These are phyloP conservation scores for Trichosporon inkin DNA, from an alignment of 1,284 basidiomycete species.

Conservation along the genomic window DNA sequence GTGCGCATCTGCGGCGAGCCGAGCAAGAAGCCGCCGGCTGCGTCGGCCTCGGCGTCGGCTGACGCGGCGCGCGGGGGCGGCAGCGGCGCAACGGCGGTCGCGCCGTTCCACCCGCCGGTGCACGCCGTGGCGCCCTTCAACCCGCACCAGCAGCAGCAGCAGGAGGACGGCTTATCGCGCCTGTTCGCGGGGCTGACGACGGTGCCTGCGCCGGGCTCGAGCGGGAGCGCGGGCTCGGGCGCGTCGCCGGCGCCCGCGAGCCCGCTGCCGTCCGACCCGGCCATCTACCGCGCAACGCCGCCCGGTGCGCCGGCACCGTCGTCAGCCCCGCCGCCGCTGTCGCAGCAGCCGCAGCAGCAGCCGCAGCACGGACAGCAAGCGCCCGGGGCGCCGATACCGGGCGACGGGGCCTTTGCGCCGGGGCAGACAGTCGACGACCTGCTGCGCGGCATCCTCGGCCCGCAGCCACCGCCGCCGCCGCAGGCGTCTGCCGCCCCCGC, in stretches of 20 bases:
- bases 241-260: background rate
- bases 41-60: background rate
- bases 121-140: background rate
- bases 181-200: slow-evolving; percentile 38
- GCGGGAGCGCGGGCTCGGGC: background rate
- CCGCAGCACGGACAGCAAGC: background rate
- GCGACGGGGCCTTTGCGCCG: slow-evolving; percentile 21
- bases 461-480: background rate
- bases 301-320: slow-evolving; percentile 11
- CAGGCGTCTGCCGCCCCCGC: too few species aligned
- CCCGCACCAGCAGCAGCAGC: slow-evolving; percentile 6
- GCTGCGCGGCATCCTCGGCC: slow-evolving; percentile 38
- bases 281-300: background rate
- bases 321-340: slow-evolving; percentile 15
- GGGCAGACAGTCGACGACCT: slow-evolving; percentile 45
- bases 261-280: background rate
- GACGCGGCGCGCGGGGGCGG: background rate
- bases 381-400: slow-evolving; percentile 6
- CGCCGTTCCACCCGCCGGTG: slow-evolving; percentile 1
- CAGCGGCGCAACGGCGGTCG: background rate
- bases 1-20: slow-evolving; percentile 42
- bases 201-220: background rate
- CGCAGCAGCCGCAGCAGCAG: background rate
- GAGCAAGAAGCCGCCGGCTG: slow-evolving; percentile 16
- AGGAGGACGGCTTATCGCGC: slow-evolving; percentile 37